These are phyloP conservation scores for Parathielavia hyrcaniae DNA, from an alignment of 495 filamentous ascomycete genomes.

Conservation along the genomic window DNA sequence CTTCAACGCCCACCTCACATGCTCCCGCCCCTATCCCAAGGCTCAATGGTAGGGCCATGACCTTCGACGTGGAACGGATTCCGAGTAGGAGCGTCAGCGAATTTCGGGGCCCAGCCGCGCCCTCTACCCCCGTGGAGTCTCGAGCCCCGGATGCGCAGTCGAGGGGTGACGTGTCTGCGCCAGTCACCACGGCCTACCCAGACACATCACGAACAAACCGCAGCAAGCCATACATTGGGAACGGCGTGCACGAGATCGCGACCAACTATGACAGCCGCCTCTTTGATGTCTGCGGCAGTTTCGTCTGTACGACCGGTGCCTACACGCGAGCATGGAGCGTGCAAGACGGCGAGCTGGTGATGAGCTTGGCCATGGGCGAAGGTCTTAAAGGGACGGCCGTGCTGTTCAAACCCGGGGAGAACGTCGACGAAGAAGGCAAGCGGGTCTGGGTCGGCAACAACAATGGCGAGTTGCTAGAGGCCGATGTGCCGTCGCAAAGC, in stretches of 20 bases:
- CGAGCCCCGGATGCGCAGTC: constrained; percentile 27
- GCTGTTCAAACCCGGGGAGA: constrained; percentile 72
- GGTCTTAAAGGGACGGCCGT: constrained; percentile 69
- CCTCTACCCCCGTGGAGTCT: constrained; percentile 27
- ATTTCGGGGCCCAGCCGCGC: constrained; percentile 27
- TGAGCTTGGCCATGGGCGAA: constrained; percentile 77
- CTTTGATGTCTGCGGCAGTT: constrained; percentile 80
- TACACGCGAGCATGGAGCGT: constrained; percentile 83
- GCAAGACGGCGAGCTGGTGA: constrained; percentile 67
- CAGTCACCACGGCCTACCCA: constrained; percentile 50
- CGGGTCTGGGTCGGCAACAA: constrained; percentile 89
- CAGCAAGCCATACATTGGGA: constrained; percentile 66
- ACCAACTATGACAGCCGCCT: constrained; percentile 79
- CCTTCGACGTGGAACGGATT: constrained; percentile 36
- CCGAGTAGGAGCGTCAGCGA: constrained; percentile 35
- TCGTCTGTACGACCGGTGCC: constrained; percentile 77
- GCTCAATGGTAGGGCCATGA: constrained; percentile 47
- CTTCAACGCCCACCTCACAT: constrained; percentile 46
- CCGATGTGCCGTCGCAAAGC: constrained; percentile 66
- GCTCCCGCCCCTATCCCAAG: constrained; percentile 33
- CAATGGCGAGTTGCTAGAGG: constrained; percentile 77
- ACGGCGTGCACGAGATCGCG: constrained; percentile 65
- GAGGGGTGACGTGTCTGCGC: constrained; percentile 22
- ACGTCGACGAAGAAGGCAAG: constrained; percentile 70
- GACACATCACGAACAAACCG: constrained; percentile 81